Evolutionary conservation across 192 early-diverging fungal species (phyloP).

Genomic region (Irineochytrium annulatum): DNA sequence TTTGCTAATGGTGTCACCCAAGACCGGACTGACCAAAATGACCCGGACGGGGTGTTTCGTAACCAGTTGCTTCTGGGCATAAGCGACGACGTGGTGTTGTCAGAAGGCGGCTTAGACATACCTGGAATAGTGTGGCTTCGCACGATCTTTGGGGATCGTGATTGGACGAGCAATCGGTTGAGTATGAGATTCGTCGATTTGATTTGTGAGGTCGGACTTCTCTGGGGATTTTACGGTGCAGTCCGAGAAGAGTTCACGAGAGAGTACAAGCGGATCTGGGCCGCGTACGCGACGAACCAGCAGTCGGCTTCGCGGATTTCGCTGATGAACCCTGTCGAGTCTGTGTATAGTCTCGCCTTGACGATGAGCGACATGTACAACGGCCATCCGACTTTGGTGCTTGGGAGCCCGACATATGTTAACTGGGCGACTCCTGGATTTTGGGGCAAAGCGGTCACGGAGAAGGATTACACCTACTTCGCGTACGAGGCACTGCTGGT

Average conservation of each 20-base stretch:
- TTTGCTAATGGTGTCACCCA: too few species aligned
- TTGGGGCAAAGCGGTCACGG: background rate
- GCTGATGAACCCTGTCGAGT: slow-evolving; percentile 18
- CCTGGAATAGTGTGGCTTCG: too few species aligned
- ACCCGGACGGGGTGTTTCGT: too few species aligned
- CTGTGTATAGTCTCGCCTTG: slow-evolving; percentile 8
- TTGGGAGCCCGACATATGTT: background rate
- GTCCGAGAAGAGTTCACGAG: background rate
- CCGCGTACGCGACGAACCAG: background rate
- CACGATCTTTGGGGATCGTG: slow-evolving; percentile 17
- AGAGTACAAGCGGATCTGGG: slow-evolving; percentile 12
- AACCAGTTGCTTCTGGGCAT: too few species aligned
- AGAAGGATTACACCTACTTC: slow-evolving; percentile 25
- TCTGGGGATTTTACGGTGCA: background rate
- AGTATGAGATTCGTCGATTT: slow-evolving; percentile 20
- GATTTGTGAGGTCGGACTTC: slow-evolving; percentile 10
- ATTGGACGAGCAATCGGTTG: slow-evolving; percentile 22
- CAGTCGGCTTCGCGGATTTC: slow-evolving; percentile 2
- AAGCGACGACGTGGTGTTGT: too few species aligned
- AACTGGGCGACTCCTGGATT: background rate
- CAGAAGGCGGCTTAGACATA: too few species aligned
- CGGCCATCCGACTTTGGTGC: slow-evolving; percentile 17
- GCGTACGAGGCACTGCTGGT: slow-evolving; percentile 19
- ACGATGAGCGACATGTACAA: slow-evolving; percentile 16
- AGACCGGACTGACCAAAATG: too few species aligned